Base-by-base conservation (phyloP, 768 basidiomycete species). In the Imleria badia region DNA sequence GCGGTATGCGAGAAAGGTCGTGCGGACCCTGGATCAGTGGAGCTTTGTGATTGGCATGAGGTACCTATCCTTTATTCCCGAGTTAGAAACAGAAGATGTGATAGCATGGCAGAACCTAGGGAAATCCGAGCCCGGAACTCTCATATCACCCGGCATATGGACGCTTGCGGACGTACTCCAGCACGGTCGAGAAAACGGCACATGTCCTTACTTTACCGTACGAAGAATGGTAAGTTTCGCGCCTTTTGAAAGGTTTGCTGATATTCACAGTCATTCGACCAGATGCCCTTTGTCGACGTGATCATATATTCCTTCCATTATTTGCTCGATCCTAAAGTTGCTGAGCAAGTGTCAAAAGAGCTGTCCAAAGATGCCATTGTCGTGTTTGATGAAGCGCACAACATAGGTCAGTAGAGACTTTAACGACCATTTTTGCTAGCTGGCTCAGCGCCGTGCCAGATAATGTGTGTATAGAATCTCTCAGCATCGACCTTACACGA, bases 291-390 rank as follows among this genome's bases (percentile, higher is more conserved):
- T 71, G 91, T 91, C 35, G 92, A 97, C 68, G 80, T 98, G 62
- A 85, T 99, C 72, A 98, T 99, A 72, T 99, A 98, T 69, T 99
- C 97, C 19, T 99, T 98, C 73, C 97, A 99, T 71, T 99, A 99
- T 70, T 79, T 99, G 30, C 82, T 99, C 30, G 97, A 99, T 74
- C 97, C 97, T 3, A 99, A 99, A 73, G 95, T 99, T 39, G 97
- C 97, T 0, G 97, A 98, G 63, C 95, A 98, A 74, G 97, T 99
- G 14, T 98, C 97, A 3, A 95, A 93, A 66, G 97, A 99, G 70
- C 79, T 99, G 75, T 91, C 90, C 9, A 98, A 98, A 65, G 97
- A 99, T 69, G 89, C 94, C 30, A 99, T 99, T 49, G 94, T 99
- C 36, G 97, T 99, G 2, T 99, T 99, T 65, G 97, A 99, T 66